Conservation (phyloP, 768 basidiomycete species). For the Daedaleopsis sinensis region DNA sequence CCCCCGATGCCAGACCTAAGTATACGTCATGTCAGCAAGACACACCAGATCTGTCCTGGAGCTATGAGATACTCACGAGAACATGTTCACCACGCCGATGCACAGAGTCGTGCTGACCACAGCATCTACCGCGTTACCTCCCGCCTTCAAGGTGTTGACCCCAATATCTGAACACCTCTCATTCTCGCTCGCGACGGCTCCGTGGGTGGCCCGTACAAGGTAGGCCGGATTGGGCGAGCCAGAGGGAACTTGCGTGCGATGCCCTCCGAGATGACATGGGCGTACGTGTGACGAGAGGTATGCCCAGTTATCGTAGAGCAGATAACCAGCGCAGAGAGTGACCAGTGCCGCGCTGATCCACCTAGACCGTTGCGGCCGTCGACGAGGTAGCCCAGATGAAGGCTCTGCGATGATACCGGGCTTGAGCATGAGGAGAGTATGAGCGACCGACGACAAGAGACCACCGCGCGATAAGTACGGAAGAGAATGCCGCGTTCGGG, state of each 20-base stretch:
- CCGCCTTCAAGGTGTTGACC: conserved; percentile 70
- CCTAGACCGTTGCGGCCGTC: not conserved
- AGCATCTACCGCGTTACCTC: conserved; percentile 92
- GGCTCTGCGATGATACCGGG: conserved; percentile 12
- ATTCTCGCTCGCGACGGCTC: conserved; percentile 92
- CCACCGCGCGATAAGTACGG: not conserved
- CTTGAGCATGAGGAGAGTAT: conserved; percentile 9
- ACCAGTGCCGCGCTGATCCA: not conserved
- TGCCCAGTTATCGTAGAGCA: not conserved
- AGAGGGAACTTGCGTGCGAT: conserved; percentile 19
- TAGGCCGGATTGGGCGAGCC: conserved; percentile 54
- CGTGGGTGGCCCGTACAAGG: conserved; percentile 64
- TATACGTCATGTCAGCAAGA: too few species aligned
- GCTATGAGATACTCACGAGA: conserved; percentile 59
- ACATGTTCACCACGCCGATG: conserved; percentile 85
- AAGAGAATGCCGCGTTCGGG: not conserved
- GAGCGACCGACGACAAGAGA: not conserved
- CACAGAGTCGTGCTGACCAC: conserved; percentile 82
- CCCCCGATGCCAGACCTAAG: conserved; percentile 67
- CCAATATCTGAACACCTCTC: conserved; percentile 85
- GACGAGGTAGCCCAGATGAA: not conserved
- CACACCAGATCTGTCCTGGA: conserved; percentile 6
- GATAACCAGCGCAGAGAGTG: conserved; percentile 6
- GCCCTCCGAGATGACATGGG: not conserved
- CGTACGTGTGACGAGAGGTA: not conserved